A percentile compares a stretch with the other conserved stretches of the same genome.
Conservation (phyloP, 139 green algal species). For the Gonium pectorale region DNA sequence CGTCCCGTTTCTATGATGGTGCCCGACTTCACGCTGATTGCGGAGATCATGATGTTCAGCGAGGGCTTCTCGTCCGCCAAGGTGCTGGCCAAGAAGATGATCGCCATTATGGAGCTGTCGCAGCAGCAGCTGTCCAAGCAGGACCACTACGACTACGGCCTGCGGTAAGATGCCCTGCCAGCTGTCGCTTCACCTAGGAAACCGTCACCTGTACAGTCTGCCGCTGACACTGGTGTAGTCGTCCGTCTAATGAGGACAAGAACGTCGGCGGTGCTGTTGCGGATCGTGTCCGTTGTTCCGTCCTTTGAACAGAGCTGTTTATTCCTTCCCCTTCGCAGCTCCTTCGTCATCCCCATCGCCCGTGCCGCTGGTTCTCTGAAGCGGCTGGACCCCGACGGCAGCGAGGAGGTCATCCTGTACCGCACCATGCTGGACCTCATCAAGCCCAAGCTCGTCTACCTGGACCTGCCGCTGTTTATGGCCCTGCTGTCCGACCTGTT, state of each 20-base stretch:
- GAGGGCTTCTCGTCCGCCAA: slow-evolving; percentile 88
- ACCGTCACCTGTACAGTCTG: too few species aligned
- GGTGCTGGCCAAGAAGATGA: slow-evolving; percentile 90
- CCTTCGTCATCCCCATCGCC: slow-evolving; percentile 90
- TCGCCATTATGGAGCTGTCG: slow-evolving; percentile 89
- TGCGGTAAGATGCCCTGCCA: too few species aligned
- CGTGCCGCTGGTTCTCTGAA: slow-evolving; percentile 83
- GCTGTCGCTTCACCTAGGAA: too few species aligned
- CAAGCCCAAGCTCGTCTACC: slow-evolving; percentile 90
- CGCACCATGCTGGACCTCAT: slow-evolving; percentile 90
- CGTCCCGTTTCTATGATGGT: slow-evolving; percentile 93
- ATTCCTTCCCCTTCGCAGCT: slow-evolving; percentile 45
- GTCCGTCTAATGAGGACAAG: too few species aligned
- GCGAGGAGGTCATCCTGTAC: slow-evolving; percentile 87
- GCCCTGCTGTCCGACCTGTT: slow-evolving; percentile 88
- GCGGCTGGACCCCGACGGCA: slow-evolving; percentile 77
- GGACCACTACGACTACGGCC: slow-evolving; percentile 90
- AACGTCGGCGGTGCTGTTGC: too few species aligned
- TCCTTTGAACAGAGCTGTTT: too few species aligned
- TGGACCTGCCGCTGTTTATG: slow-evolving; percentile 89
- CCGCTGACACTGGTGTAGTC: too few species aligned
- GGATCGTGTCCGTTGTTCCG: too few species aligned
- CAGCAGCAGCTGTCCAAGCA: slow-evolving; percentile 92
- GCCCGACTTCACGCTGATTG: slow-evolving; percentile 90
- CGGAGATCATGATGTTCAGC: slow-evolving; percentile 92